A percentile compares a stretch with the other conserved stretches of the same genome.
Evolutionary conservation across 306 rosid genomes (phyloP).

Genomic region (Citrullus amarus): DNA sequence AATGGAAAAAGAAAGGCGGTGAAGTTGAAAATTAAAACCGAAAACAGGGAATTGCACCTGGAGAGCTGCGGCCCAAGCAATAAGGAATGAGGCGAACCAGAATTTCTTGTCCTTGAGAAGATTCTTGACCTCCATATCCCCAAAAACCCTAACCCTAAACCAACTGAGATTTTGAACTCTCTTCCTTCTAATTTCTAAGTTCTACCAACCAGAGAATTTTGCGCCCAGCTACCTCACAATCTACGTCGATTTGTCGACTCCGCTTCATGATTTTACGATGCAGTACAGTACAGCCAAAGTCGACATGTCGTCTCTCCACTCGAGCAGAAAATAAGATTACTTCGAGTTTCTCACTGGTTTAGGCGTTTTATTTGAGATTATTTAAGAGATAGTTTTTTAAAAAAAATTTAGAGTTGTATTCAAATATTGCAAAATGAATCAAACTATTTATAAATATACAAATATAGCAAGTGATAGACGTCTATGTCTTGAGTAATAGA

Average conservation of each 20-base stretch:
- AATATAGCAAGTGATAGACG: too few species aligned
- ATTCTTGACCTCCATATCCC: conserved; percentile 41
- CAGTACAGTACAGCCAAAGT: background rate
- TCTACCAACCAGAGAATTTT: background rate
- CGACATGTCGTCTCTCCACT: background rate
- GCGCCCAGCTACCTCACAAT: background rate
- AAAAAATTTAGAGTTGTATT: too few species aligned
- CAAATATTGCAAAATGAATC: too few species aligned
- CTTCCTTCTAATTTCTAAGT: background rate
- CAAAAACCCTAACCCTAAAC: conserved; percentile 14
- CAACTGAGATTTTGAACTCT: background rate
- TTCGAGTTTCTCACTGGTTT: too few species aligned
- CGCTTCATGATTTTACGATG: background rate
- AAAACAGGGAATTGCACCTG: conserved; percentile 28
- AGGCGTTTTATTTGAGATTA: too few species aligned
- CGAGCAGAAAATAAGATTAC: background rate
- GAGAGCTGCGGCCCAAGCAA: conserved; percentile 69
- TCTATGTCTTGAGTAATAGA: too few species aligned
- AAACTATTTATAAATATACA: too few species aligned
- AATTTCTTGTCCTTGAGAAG: conserved; percentile 59
- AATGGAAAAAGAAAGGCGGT: background rate
- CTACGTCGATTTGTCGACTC: background rate
- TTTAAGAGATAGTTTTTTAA: too few species aligned
- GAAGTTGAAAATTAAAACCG: background rate
- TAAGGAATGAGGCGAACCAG: conserved; percentile 61